Evolutionary conservation across 1,284 basidiomycete genomes (phyloP).

Genomic region (Cryptococcus sp.): DNA sequence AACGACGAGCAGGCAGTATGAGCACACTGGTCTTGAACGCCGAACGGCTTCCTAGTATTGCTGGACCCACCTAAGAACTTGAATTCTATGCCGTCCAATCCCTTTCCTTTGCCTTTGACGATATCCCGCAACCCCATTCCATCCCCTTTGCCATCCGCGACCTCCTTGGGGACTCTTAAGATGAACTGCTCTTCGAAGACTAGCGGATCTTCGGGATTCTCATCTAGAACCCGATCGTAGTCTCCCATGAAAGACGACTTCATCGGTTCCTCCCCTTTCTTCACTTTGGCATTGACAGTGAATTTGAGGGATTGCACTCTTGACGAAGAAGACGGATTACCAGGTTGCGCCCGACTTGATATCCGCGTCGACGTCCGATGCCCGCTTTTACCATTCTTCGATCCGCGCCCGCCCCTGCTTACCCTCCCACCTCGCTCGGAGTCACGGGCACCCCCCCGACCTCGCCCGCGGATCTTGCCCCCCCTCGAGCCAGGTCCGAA

Average conservation of each 20-base stretch:
- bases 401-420: conserved; percentile 1
- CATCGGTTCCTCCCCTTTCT: conserved; percentile 24
- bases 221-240: conserved; percentile 93
- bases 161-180: conserved; percentile 76
- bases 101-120: conserved; percentile 74
- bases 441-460: conserved; percentile 7
- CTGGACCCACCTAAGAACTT: conserved; percentile 85
- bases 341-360: conserved; percentile 13
- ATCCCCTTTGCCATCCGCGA: conserved; percentile 47
- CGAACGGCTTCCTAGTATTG: not conserved
- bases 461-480: conserved; percentile 6
- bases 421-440: conserved; percentile 9
- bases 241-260: conserved; percentile 75
- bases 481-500: not conserved
- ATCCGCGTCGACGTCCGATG: conserved; percentile 12
- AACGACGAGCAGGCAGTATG: not conserved
- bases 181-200: conserved; percentile 98
- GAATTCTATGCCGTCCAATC: conserved; percentile 86
- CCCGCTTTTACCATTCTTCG: not conserved
- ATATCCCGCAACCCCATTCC: conserved; percentile 68
- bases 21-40: not conserved
- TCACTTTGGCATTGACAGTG: conserved; percentile 36
- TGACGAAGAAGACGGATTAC: not conserved
- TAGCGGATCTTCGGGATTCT: conserved; percentile 81
- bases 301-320: conserved; percentile 35